phyloP scores from a whole-genome alignment of 164 flowering plant species.

The Berberis thunbergii region DNA sequence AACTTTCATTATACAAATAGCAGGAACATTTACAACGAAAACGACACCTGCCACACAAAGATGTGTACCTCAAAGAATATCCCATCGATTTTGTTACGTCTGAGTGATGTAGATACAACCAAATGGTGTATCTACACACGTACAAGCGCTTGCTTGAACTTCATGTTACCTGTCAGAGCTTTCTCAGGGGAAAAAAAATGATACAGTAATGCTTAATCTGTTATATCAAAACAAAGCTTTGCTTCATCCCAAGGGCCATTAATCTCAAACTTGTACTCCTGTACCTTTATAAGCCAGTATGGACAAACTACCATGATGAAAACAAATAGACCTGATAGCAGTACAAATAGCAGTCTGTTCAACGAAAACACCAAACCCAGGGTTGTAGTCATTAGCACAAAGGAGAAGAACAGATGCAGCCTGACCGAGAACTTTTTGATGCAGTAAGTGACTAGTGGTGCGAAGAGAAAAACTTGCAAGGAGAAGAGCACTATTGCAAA shows the following conservation, averaged over 20 bases:
- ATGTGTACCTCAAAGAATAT: no score
- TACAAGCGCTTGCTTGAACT: background rate
- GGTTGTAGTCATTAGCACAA: conserved; percentile 46
- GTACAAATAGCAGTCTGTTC: conserved; percentile 43
- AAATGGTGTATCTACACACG: background rate
- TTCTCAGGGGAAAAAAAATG: background rate
- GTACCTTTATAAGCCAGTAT: conserved; percentile 84
- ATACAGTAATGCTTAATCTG: conserved; percentile 33
- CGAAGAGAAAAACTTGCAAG: conserved; percentile 85
- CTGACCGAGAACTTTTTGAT: conserved; percentile 63
- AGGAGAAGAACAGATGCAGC: conserved; percentile 63
- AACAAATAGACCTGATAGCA: conserved; percentile 46
- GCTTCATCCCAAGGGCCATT: conserved; percentile 99
- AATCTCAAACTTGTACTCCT: conserved; percentile 92
- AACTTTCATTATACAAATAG: no score
- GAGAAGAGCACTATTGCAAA: conserved; percentile 87
- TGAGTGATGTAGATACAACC: no score
- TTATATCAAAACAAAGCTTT: conserved; percentile 85
- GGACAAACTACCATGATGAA: conserved; percentile 77
- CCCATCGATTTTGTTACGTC: no score
- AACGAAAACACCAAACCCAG: conserved; percentile 44
- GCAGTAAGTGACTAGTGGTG: conserved; percentile 71
- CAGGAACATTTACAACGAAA: no score
- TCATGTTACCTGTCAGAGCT: background rate
- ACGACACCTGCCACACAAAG: no score